Evolutionary conservation across 306 rosid species (phyloP).

Genomic region (Rosa multiflora): DNA sequence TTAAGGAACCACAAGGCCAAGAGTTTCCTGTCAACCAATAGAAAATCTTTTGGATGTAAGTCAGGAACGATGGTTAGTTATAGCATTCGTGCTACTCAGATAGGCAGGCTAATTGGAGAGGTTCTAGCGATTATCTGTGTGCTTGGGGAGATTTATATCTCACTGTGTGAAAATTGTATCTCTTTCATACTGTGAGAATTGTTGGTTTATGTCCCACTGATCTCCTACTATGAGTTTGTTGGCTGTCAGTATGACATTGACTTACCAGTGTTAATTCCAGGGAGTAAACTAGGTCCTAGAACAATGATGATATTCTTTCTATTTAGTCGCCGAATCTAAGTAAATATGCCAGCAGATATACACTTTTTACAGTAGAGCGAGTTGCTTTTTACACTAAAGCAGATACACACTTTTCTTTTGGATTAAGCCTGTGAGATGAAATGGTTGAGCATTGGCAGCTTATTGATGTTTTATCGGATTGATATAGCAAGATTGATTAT

Average conservation of each 20-base stretch:
- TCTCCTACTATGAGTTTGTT: background rate
- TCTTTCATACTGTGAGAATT: background rate
- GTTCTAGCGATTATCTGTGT: background rate
- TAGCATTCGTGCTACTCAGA: background rate
- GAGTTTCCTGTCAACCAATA: too few relatives aligned
- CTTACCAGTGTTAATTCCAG: background rate
- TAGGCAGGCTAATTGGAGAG: constrained; percentile 4
- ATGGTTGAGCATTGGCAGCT: background rate
- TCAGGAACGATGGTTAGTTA: too few relatives aligned
- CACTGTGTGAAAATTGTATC: constrained; percentile 1
- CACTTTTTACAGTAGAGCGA: background rate
- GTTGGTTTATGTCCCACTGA: background rate
- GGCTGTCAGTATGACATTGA: background rate
- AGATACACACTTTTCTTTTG: background rate
- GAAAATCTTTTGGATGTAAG: too few relatives aligned
- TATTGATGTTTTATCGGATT: background rate
- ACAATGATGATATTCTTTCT: background rate
- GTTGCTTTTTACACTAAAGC: background rate
- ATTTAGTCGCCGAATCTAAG: background rate
- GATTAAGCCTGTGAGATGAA: background rate
- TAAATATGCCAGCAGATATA: background rate
- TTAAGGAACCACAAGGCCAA: too few relatives aligned
- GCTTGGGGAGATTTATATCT: background rate
- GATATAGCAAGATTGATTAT: background rate
- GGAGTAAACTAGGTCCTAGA: background rate